Evolutionary conservation across 192 early-diverging fungal species (phyloP).

Genomic region (Coemansia sp.): DNA sequence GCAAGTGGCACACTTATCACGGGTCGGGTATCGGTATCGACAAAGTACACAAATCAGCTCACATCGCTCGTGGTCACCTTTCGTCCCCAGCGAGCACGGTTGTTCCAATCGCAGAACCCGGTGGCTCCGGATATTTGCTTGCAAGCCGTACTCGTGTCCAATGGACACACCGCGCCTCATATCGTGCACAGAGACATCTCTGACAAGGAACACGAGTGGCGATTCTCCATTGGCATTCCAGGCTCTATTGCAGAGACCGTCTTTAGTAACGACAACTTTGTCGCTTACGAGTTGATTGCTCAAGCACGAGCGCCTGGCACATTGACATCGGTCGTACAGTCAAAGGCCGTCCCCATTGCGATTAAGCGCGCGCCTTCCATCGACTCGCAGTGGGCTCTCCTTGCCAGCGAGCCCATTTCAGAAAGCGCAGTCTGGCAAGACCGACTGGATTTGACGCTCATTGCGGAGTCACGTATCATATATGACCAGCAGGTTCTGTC

Average conservation of each 20-base stretch:
- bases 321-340: constrained; percentile 16
- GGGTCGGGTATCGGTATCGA: constrained; percentile 32
- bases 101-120: constrained; percentile 36
- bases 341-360: constrained; percentile 25
- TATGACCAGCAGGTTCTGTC: constrained; percentile 43
- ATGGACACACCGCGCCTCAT: constrained; percentile 20
- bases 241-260: constrained; percentile 41
- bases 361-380: constrained; percentile 41
- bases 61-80: constrained; percentile 32
- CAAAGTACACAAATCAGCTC: constrained; percentile 21
- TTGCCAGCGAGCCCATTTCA: constrained; percentile 30
- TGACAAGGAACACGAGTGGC: constrained; percentile 37
- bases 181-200: constrained; percentile 11
- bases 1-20: constrained; percentile 33
- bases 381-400: constrained; percentile 31
- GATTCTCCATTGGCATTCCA: constrained; percentile 33
- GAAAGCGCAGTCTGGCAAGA: constrained; percentile 39
- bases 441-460: constrained; percentile 35
- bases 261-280: constrained; percentile 21
- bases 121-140: constrained; percentile 21
- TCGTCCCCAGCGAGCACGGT: constrained; percentile 36
- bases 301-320: constrained; percentile 22
- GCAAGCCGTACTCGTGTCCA: constrained; percentile 22
- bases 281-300: constrained; percentile 49
- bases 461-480: constrained; percentile 34